Evolutionary conservation across 73 alveolate species (phyloP).

Genomic region (Stentor roeselii): DNA sequence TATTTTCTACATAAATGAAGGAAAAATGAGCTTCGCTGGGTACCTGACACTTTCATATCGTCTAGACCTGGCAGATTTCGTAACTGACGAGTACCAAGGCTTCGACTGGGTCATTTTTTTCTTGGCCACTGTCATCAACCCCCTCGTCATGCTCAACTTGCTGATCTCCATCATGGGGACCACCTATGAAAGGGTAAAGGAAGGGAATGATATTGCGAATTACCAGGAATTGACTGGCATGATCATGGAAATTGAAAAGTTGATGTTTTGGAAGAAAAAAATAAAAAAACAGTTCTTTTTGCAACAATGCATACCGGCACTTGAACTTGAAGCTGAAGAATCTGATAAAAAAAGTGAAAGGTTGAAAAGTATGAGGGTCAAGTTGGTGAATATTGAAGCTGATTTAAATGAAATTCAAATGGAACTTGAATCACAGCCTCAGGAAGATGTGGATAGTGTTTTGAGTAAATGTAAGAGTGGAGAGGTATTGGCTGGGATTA

Average conservation of each 20-base stretch:
- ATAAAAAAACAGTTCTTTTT: not conserved
- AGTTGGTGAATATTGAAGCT: not conserved
- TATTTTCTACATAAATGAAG: constrained; percentile 28
- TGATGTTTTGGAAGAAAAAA: constrained; percentile 32
- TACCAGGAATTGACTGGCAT: constrained; percentile 30
- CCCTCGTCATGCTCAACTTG: constrained; percentile 33
- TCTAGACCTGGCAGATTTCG: constrained; percentile 40
- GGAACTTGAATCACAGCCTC: not conserved
- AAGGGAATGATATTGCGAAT: constrained; percentile 22
- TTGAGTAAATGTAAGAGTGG: too few species aligned
- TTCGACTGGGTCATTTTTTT: constrained; percentile 33
- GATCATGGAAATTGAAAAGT: constrained; percentile 31
- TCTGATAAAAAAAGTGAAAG: not conserved
- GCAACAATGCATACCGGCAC: not conserved
- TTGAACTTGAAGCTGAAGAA: not conserved
- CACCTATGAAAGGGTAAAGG: constrained; percentile 38
- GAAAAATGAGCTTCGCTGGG: not conserved
- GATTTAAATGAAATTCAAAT: not conserved
- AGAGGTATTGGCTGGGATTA: not conserved
- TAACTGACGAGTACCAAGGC: constrained; percentile 21
- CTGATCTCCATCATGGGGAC: constrained; percentile 42
- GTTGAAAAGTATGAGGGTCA: not conserved
- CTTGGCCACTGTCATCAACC: constrained; percentile 31
- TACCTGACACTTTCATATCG: constrained; percentile 23
- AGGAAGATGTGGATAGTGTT: not conserved